A percentile compares a stretch with the other conserved stretches of the same genome.
Conservation (phyloP, 768 basidiomycete genomes). For the Leccinum sublutescens region DNA sequence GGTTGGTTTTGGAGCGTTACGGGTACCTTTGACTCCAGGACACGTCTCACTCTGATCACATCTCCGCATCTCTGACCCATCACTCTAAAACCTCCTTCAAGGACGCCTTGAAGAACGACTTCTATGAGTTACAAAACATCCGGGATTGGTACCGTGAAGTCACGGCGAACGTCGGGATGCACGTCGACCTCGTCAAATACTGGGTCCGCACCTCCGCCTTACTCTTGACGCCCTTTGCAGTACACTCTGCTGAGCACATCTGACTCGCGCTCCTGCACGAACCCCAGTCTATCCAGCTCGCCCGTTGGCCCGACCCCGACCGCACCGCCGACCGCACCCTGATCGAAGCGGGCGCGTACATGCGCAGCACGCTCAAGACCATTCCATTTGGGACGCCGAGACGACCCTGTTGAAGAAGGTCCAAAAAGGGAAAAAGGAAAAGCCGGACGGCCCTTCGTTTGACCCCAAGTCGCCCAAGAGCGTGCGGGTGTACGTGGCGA, state of each 20-base stretch:
- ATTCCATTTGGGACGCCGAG: slow-evolving; percentile 82
- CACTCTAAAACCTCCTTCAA: slow-evolving; percentile 83
- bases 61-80: background rate
- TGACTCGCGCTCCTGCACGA: too few relatives aligned
- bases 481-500: slow-evolving; percentile 89
- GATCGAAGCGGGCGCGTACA: slow-evolving; percentile 77
- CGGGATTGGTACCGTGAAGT: slow-evolving; percentile 82
- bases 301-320: slow-evolving; percentile 38
- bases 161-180: too few relatives aligned
- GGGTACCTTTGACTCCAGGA: too few relatives aligned
- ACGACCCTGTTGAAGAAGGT: slow-evolving; percentile 73
- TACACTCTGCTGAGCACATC: slow-evolving; percentile 86
- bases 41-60: background rate
- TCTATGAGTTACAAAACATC: slow-evolving; percentile 89
- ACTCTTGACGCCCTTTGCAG: slow-evolving; percentile 82
- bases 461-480: slow-evolving; percentile 86
- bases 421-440: slow-evolving; percentile 70
- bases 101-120: slow-evolving; percentile 90
- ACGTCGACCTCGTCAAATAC: slow-evolving; percentile 37
- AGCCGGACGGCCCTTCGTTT: slow-evolving; percentile 48
- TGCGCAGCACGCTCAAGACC: slow-evolving; percentile 87
- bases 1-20: too few relatives aligned
- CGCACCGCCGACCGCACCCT: slow-evolving; percentile 58
- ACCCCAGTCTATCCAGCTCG: too few relatives aligned
- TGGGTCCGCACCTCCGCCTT: slow-evolving; percentile 85